Base-by-base conservation (phyloP, 2,329 filamentous ascomycete species). In the Cytospora paraplurivora region DNA sequence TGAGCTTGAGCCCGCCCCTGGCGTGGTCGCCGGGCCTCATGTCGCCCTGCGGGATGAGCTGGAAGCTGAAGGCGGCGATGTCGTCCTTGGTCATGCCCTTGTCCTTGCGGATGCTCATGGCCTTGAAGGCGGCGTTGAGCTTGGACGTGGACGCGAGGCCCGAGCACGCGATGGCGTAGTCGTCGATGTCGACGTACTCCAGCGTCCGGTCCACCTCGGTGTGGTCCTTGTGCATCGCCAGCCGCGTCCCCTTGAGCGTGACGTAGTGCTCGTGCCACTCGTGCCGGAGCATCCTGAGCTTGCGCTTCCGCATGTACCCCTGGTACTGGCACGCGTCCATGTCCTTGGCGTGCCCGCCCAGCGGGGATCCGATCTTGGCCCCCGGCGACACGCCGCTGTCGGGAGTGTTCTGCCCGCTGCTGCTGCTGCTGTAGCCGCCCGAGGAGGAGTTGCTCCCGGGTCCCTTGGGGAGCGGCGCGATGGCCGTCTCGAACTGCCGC, bases 191-290 rank as follows among this genome's bases (percentile, higher is more conserved):
- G 71, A 96, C 88, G 73, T 89, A 91, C 78, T 93, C 88, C 64
- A 92, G 83, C 32, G 89, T 87, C 68, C 82, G 81, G 68, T 83
- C 80, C 37, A 81, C 69, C 58, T 77, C 75, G 58, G 74, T 72
- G 38, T 76, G 77, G 67, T 90, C 85, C 72, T 89, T 87, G 81
- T 93, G 91, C 85, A 94, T 89, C 61, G 89, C 88, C 44, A 92
- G 82, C 34, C 86, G 85, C 33, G 88, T 91, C 64, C 89, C 89
- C 71, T 88, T 88, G 67, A 97, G 88, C 33, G 91, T 92, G 75
- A 95, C 96, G 79, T 94, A 95, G 69, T 92, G 89, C 74, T 96
- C 91, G 72, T 93, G 87, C 93, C 93, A 97, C 78, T 97, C 93
- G 75, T 96, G 91, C 51, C 92, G 91, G 66, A 97, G 85, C 81